A percentile compares a stretch with the other conserved stretches of the same genome.
These are phyloP conservation scores for Trichoderma lentiforme DNA, from an alignment of 2,329 filamentous ascomycete genomes.

Conservation along the genomic window DNA sequence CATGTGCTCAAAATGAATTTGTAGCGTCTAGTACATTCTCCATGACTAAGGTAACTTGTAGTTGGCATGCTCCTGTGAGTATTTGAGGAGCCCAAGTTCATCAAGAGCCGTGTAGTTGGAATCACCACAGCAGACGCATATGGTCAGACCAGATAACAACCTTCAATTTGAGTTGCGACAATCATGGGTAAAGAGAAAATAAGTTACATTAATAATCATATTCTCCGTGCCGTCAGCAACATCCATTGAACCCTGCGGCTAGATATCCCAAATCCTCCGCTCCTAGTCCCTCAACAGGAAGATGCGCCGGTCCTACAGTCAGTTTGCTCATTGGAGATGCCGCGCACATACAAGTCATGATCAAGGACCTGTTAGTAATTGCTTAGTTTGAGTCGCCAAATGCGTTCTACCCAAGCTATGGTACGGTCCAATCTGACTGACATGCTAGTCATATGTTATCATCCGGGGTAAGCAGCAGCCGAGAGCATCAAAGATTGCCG, in stretches of 20 bases:
- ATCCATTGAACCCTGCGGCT: neutral
- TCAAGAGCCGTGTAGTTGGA: neutral
- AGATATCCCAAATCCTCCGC: neutral
- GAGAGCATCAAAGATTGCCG: neutral
- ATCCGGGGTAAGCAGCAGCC: neutral
- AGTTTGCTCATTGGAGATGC: neutral
- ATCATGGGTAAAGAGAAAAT: neutral
- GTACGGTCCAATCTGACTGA: neutral
- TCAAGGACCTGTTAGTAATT: neutral
- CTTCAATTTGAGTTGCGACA: neutral
- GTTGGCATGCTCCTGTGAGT: neutral
- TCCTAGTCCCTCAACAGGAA: neutral
- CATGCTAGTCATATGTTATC: neutral
- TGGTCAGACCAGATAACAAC: neutral
- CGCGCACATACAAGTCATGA: neutral
- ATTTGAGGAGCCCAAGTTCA: neutral
- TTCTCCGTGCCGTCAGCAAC: neutral
- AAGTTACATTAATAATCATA: neutral
- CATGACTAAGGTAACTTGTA: neutral
- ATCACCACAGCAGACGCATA: neutral
- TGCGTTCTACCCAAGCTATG: neutral
- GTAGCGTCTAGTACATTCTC: neutral
- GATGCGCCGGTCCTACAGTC: neutral
- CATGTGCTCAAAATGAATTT: neutral
- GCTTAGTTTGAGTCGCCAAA: neutral